Conservation (phyloP, 805 yeast species). For the Ogataea kodamae region DNA sequence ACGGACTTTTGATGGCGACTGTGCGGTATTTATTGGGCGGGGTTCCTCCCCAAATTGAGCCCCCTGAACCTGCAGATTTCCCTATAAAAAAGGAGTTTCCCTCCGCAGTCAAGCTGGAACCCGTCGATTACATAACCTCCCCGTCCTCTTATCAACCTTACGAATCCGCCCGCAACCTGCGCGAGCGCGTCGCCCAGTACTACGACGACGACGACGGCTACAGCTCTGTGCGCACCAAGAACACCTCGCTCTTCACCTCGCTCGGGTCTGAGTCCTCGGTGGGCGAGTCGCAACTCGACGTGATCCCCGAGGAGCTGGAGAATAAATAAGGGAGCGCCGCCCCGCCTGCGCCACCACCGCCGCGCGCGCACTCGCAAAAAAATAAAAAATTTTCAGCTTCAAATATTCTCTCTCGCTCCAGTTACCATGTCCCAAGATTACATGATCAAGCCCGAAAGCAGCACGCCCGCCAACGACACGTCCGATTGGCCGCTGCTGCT, state of each 20-base stretch:
- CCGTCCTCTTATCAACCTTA: slow-evolving; percentile 11
- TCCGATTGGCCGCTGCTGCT: slow-evolving; percentile 93
- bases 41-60: slow-evolving; percentile 3
- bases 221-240: slow-evolving; percentile 15
- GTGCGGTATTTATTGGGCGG: slow-evolving; percentile 17
- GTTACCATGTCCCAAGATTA: slow-evolving; percentile 39
- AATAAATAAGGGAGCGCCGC: too few relatives aligned
- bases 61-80: neutral
- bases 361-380: too few relatives aligned
- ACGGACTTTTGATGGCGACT: slow-evolving; percentile 16
- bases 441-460: slow-evolving; percentile 84
- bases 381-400: slow-evolving; percentile 15
- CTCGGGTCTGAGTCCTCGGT: too few relatives aligned
- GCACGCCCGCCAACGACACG: slow-evolving; percentile 77
- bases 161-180: slow-evolving; percentile 4
- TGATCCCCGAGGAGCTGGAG: too few relatives aligned
- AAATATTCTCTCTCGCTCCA: too few relatives aligned
- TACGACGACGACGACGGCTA: slow-evolving; percentile 27
- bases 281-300: too few relatives aligned
- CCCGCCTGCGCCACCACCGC: too few relatives aligned
- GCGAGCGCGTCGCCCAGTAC: slow-evolving; percentile 15
- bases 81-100: slow-evolving; percentile 3
- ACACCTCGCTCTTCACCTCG: too few relatives aligned
- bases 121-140: slow-evolving; percentile 1
- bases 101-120: neutral